Conservation (phyloP, 352 stramenopile genomes). For the Globisporangium parvum region DNA sequence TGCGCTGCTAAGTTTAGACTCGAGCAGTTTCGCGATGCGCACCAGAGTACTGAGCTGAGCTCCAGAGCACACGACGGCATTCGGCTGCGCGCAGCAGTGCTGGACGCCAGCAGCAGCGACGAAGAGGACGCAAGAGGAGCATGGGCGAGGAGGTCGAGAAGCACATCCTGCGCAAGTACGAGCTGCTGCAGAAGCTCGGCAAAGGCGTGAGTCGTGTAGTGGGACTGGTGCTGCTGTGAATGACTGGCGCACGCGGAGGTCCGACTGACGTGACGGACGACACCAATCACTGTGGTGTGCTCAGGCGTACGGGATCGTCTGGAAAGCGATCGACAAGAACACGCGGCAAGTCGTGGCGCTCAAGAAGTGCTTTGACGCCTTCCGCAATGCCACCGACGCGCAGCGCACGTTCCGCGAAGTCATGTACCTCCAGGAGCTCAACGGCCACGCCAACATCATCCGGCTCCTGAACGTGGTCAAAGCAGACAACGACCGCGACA, state of each 20-base stretch:
- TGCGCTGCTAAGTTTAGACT: neutral
- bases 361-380: slow-evolving; percentile 97
- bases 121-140: neutral
- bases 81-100: too few species aligned
- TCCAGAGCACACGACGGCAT: too few species aligned
- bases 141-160: slow-evolving; percentile 93
- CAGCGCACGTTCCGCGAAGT: slow-evolving; percentile 95
- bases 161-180: slow-evolving; percentile 91
- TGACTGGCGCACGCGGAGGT: too few species aligned
- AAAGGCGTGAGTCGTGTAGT: slow-evolving; percentile 71
- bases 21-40: neutral
- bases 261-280: neutral
- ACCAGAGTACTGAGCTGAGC: too few species aligned
- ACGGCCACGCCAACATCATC: slow-evolving; percentile 93
- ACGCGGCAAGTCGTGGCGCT: slow-evolving; percentile 87
- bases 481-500: slow-evolving; percentile 94
- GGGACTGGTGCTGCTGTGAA: neutral
- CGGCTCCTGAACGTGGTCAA: slow-evolving; percentile 91
- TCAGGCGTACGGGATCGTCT: slow-evolving; percentile 95
- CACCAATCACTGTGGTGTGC: neutral
- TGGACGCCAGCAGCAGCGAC: neutral
- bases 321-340: slow-evolving; percentile 94
- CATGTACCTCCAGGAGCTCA: slow-evolving; percentile 93
- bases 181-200: slow-evolving; percentile 91
- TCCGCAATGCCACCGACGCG: slow-evolving; percentile 93